Evolutionary conservation across 352 stramenopile species (phyloP).

Genomic region (Pythium sukuiense): DNA sequence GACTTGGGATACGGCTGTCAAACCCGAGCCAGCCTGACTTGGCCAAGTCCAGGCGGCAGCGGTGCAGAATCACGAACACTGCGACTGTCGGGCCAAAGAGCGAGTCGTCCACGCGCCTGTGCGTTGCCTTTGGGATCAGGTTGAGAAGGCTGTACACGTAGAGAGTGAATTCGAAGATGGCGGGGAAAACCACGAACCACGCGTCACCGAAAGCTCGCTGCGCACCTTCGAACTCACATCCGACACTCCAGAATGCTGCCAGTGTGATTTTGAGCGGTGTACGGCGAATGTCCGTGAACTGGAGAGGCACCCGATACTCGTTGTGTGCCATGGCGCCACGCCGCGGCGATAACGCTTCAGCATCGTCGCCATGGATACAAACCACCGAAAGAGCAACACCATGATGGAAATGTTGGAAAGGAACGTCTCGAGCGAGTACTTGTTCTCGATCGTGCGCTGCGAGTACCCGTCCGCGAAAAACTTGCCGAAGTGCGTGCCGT

Average conservation of each 20-base stretch:
- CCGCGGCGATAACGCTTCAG: conserved; percentile 14
- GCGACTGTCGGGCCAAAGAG: conserved; percentile 37
- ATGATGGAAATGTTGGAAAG: conserved; percentile 40
- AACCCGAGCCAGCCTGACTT: conserved; percentile 17
- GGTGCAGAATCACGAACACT: conserved; percentile 28
- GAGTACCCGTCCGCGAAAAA: conserved; percentile 27
- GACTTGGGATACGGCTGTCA: conserved; percentile 30
- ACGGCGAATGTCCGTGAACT: conserved; percentile 27
- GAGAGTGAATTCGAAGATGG: conserved; percentile 1
- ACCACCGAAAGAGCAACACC: conserved; percentile 36
- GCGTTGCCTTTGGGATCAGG: neutral
- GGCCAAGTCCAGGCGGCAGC: conserved; percentile 22
- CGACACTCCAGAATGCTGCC: conserved; percentile 11
- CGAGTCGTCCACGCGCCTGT: conserved; percentile 30
- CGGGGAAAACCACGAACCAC: conserved; percentile 6
- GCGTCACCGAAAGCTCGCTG: neutral
- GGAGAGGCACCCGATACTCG: conserved; percentile 26
- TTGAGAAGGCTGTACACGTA: conserved; percentile 7
- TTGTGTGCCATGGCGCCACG: conserved; percentile 21
- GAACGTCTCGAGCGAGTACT: conserved; percentile 38
- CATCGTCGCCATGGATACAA: conserved; percentile 25
- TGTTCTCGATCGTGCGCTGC: conserved; percentile 20
- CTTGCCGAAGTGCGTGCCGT: conserved; percentile 29
- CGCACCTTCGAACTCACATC: neutral
- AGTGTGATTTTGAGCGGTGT: conserved; percentile 27